Base-by-base conservation (phyloP, 208 protist genomes). In the Leishmania guyanensis region DNA sequence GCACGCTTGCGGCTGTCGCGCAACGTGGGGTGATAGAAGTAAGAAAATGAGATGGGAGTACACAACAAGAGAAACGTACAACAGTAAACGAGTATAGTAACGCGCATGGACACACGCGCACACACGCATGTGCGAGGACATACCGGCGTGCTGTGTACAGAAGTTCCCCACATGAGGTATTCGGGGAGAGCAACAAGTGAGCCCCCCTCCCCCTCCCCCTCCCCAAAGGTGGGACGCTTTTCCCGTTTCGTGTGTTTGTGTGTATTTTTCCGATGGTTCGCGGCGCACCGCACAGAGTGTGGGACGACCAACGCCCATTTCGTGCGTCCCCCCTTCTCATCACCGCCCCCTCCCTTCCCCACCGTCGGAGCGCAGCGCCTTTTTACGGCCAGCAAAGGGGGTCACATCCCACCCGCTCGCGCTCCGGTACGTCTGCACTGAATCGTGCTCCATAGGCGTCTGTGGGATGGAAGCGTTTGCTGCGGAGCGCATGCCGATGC, bases 1-100 rank as follows among this genome's bases (percentile, higher is more conserved):
- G 39, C 22, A 20, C 10, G 43, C 68, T 29, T 73, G 43, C 46
- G 3, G 20, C 20, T 22, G 16, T 14, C 43, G 39, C 46, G 53
- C 26, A 43, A 33, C 68, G 68, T 53, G 17, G 68, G 12, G 53
- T 51, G 64, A 78, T 50, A 54, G 77, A 78, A 50, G 20, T 66
- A 14, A 50, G 48, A 81, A 9, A 14, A 51, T 8, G 16, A 36
- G n/a, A 62, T 29, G 39, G 33, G 39, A 50, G 33, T 33, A 29
- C 22, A 71, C 12, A 62, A 60, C 43, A 58, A 66, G 26, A 14
- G 43, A 54, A 72, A 43, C 2, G 46, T 16, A 79, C 22, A 51
- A 46, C 46, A 26, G 68, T 53, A 22, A 29, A 2, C 36, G 43
- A 50, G 68, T 36, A 33, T 2, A 73, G 68, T 16, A 26, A 29